Conservation (phyloP, 2,329 filamentous ascomycete species). For the Colletotrichum lini region DNA sequence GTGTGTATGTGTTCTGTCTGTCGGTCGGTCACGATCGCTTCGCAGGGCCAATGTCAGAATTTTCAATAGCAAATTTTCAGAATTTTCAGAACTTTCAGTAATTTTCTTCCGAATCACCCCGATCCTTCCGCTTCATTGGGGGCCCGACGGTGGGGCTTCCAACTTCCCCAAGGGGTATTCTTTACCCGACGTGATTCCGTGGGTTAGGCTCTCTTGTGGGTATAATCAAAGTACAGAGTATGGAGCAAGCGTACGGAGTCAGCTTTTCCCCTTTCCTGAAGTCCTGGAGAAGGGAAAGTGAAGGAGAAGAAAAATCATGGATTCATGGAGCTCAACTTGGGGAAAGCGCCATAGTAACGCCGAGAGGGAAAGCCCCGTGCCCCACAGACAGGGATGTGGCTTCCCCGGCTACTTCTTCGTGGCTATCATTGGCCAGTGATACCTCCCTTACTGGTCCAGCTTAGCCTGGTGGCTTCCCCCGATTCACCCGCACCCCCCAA, state of each 20-base stretch:
- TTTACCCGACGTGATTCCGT: slow-evolving; percentile 17
- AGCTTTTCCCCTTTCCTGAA: background rate
- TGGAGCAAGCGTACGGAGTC: background rate
- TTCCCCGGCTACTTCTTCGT: slow-evolving; percentile 14
- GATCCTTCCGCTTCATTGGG: background rate
- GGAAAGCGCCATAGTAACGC: slow-evolving; percentile 42
- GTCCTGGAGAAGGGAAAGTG: background rate
- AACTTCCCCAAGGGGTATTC: slow-evolving; percentile 23
- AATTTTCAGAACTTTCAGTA: slow-evolving; percentile 9
- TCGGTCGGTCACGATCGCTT: slow-evolving; percentile 10
- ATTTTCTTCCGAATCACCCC: slow-evolving; percentile 6
- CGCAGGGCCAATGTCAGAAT: slow-evolving; percentile 7
- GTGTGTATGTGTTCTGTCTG: too few species aligned
- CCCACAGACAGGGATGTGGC: too few species aligned
- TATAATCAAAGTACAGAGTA: background rate
- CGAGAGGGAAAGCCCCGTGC: slow-evolving; percentile 23
- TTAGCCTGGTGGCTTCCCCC: background rate
- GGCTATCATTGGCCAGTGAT: slow-evolving; percentile 26
- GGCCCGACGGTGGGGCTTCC: slow-evolving; percentile 28
- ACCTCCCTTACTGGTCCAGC: slow-evolving; percentile 17
- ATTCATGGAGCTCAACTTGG: slow-evolving; percentile 33
- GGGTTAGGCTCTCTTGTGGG: slow-evolving; percentile 12
- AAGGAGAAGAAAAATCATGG: background rate
- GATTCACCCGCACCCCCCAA: slow-evolving; percentile 4
- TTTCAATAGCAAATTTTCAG: slow-evolving; percentile 1